Evolutionary conservation across 495 filamentous ascomycete species (phyloP), one percentile per base, ranked within the genome.

Genomic region (Astrocystis sublimbata): DNA sequence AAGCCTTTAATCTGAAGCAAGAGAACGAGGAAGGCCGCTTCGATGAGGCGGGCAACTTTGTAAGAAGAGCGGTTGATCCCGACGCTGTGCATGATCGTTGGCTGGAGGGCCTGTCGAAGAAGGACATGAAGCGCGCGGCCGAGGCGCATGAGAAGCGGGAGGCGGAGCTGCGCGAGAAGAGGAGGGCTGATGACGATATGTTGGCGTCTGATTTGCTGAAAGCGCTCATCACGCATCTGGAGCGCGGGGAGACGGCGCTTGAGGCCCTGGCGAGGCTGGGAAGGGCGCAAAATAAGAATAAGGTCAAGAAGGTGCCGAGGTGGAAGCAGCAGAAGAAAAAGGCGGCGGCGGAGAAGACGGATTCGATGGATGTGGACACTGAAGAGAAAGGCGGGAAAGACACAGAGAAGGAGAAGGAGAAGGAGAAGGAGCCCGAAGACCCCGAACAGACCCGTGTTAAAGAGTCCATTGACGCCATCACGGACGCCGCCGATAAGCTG

Each of bases 1-100:
- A 97, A 75, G 94, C 92, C 0, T 98, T 98, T 81, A 97, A 98
- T 69, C 92, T 98, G 85, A 86, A 83, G 50, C 76, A 81, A 5
- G 94, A 98, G 74, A 87, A 92, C 69, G 96, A 98, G 72, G 94
- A 98, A 69, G 94, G 94, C 0, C 80, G 85, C 12, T 98, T 97
- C 68, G 94, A 98, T 70, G 90, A 90, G 56, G 78, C 85, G 15
- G 94, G 94, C 3, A 98, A 97, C 71, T 98, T 82, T 71, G 86
- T 98, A 31, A 83, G 94, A n/a, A 94, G 93, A 64, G 92, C 92
- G 1, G 80, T 75, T 0, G 94, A 98, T 68, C 91, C 92, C 1
- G 92, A 97, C 68, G 92, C 93, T 4, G 84, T 90, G 10, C 91
- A 98, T 69, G 94, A 98, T 75, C 81, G 83, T 2, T 98, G 94